phyloP scores from a whole-genome alignment of 371 early-diverging fungal genomes.

The Mucor piriformis region DNA sequence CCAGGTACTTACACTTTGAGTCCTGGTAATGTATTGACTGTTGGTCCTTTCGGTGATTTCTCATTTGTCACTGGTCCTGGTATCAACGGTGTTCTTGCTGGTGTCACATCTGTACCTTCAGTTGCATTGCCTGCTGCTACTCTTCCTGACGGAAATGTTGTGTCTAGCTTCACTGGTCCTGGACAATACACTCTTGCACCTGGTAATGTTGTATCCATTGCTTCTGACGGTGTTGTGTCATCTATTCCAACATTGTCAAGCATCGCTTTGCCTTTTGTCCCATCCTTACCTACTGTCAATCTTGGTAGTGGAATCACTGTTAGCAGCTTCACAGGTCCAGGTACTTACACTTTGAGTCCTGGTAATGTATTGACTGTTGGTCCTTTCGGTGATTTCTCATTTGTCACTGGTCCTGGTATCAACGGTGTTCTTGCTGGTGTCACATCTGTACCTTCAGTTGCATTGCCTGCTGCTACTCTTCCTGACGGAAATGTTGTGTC shows the following conservation, averaged over 20 bases:
- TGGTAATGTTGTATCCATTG: slow-evolving; percentile 5
- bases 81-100: neutral
- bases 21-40: neutral
- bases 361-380: too few species aligned
- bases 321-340: too few species aligned
- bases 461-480: too few species aligned
- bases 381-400: too few species aligned
- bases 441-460: too few species aligned
- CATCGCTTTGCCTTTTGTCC: neutral
- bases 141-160: neutral
- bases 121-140: neutral
- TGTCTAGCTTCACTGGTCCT: slow-evolving; percentile 3
- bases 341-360: too few species aligned
- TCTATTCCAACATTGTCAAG: neutral
- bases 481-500: too few species aligned
- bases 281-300: too few species aligned
- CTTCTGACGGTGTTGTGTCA: neutral
- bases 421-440: too few species aligned
- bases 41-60: neutral
- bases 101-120: neutral
- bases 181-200: neutral
- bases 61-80: slow-evolving; percentile 1
- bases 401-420: too few species aligned
- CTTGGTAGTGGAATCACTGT: too few species aligned
- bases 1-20: neutral